These are phyloP conservation scores for Pythium rhizo-oryzae DNA, from an alignment of 352 stramenopile species.

Conservation along the genomic window DNA sequence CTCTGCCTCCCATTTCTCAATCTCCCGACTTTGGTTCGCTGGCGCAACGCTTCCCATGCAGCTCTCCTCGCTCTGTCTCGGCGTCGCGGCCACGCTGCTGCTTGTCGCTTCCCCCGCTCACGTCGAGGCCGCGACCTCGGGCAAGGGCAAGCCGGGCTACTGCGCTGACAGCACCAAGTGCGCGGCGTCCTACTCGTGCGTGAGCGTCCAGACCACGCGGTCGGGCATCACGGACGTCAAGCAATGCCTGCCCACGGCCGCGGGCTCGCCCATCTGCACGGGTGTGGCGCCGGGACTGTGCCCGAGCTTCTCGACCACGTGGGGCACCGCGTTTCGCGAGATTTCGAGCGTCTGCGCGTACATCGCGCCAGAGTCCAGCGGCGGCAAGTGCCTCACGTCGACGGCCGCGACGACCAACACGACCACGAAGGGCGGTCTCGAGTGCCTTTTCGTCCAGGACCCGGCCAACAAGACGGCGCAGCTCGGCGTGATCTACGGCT, in stretches of 20 bases:
- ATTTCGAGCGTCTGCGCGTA: constrained; percentile 77
- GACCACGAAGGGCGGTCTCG: constrained; percentile 35
- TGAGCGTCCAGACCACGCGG: constrained; percentile 78
- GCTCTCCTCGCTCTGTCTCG: too few relatives aligned
- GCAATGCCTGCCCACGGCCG: constrained; percentile 67
- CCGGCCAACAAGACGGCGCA: constrained; percentile 19
- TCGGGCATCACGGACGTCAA: constrained; percentile 66
- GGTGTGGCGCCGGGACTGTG: constrained; percentile 59
- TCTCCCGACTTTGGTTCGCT: too few relatives aligned
- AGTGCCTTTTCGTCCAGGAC: constrained; percentile 28
- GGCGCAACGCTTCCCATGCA: too few relatives aligned
- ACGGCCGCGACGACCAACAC: constrained; percentile 8
- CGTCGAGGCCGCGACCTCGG: constrained; percentile 24
- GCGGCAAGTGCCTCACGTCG: constrained; percentile 42
- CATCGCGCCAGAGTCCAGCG: constrained; percentile 44
- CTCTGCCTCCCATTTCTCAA: too few relatives aligned
- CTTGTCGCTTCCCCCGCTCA: too few relatives aligned
- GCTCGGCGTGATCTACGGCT: constrained; percentile 71
- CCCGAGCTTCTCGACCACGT: constrained; percentile 71
- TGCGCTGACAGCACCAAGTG: constrained; percentile 60
- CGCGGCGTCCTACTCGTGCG: constrained; percentile 54
- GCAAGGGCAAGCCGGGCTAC: constrained; percentile 54
- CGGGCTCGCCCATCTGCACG: constrained; percentile 57
- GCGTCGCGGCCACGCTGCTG: too few relatives aligned
- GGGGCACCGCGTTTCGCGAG: constrained; percentile 57